Evolutionary conservation across 78 protist species (phyloP).

Genomic region (Speleostelium caveatum): DNA sequence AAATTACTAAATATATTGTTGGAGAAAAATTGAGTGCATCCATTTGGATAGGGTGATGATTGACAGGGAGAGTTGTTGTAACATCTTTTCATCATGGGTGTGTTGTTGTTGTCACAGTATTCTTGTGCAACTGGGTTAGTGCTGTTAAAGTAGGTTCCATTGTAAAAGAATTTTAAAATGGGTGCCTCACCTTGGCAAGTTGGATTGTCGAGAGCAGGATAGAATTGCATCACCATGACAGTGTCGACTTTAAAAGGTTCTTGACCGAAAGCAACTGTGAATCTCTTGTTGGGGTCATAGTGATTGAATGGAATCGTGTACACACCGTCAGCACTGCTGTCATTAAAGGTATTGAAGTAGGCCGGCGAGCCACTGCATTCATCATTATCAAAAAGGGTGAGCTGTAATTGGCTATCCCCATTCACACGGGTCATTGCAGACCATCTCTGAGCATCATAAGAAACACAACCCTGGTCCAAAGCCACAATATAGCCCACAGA

Average conservation of each 20-base stretch:
- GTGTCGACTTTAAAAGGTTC: not conserved
- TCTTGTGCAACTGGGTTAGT: not conserved
- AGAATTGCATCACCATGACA: constrained; percentile 45
- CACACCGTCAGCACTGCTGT: not conserved
- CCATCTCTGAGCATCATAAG: constrained; percentile 38
- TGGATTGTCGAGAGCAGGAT: not conserved
- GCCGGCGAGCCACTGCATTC: constrained; percentile 6
- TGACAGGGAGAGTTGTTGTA: not conserved
- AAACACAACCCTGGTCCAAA: not conserved
- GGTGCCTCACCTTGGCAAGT: constrained; percentile 3
- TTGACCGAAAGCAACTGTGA: not conserved
- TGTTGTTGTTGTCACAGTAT: not conserved
- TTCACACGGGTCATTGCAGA: not conserved
- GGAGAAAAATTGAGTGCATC: constrained; percentile 14
- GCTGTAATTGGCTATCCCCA: not conserved
- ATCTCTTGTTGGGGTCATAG: constrained; percentile 18
- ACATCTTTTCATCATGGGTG: constrained; percentile 11
- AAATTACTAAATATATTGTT: not conserved
- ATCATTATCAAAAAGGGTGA: not conserved
- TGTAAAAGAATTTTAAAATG: constrained; percentile 14
- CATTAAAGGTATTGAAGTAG: not conserved
- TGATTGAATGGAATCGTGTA: constrained; percentile 24
- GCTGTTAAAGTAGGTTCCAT: constrained; percentile 22
- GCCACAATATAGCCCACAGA: constrained; percentile 32
- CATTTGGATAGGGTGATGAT: not conserved